phyloP scores from a whole-genome alignment of 2,329 filamentous ascomycete species.

The Clarireedia homoeocarpa region DNA sequence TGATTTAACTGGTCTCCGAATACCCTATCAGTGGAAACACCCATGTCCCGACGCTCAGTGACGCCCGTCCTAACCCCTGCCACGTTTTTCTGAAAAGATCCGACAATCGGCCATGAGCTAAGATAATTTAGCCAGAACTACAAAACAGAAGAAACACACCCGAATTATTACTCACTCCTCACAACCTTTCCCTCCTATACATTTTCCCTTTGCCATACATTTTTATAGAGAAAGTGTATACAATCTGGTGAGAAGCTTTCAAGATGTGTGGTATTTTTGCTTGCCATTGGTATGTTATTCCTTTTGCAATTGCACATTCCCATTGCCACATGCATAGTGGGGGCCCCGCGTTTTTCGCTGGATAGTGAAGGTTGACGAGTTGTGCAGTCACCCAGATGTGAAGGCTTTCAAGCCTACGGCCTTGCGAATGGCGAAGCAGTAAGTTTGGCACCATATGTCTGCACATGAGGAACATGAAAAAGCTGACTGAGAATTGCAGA shows the following conservation, averaged over 20 bases:
- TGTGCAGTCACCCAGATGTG: slow-evolving; percentile 54
- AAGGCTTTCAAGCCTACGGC: slow-evolving; percentile 94
- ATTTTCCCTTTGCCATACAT: background rate
- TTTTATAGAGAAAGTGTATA: background rate
- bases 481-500: slow-evolving; percentile 4
- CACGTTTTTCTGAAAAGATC: background rate
- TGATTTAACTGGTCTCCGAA: background rate
- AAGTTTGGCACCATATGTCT: slow-evolving; percentile 31
- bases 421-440: slow-evolving; percentile 90
- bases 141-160: background rate
- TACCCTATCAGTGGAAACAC: background rate
- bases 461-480: background rate
- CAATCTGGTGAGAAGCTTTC: background rate
- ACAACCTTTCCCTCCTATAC: background rate
- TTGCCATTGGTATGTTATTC: slow-evolving; percentile 50
- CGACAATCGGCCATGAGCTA: background rate
- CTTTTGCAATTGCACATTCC: background rate
- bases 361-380: slow-evolving; percentile 49
- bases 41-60: no score
- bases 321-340: slow-evolving; percentile 3
- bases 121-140: background rate
- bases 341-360: slow-evolving; percentile 9
- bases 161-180: background rate
- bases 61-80: background rate
- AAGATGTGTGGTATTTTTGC: slow-evolving; percentile 56